phyloP scores from a whole-genome alignment of 768 basidiomycete genomes.

The Naematelia encephala region DNA sequence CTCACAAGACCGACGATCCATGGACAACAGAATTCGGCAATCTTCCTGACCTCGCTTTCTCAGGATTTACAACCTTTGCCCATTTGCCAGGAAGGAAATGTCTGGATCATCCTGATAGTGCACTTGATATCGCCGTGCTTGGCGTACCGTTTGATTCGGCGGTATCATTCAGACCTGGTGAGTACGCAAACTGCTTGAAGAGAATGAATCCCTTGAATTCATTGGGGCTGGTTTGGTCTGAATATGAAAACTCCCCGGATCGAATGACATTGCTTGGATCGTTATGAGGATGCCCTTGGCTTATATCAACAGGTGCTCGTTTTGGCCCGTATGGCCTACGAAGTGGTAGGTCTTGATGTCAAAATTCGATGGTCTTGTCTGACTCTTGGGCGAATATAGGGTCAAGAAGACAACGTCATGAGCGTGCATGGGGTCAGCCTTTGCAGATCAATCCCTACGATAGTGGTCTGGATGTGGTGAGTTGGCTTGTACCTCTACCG shows the following conservation, averaged over 20 bases:
- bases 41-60: conserved; percentile 65
- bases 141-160: conserved; percentile 52
- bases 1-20: conserved; percentile 12
- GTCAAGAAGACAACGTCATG: conserved; percentile 32
- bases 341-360: conserved; percentile 39
- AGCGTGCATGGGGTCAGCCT: conserved; percentile 27
- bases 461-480: conserved; percentile 31
- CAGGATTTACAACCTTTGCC: conserved; percentile 77
- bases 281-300: not conserved
- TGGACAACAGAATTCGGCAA: conserved; percentile 25
- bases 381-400: no score
- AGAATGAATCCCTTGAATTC: no score
- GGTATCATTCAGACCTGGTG: conserved; percentile 41
- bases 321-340: conserved; percentile 64
- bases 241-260: no score
- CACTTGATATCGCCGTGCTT: conserved; percentile 73
- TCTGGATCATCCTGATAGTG: conserved; percentile 58
- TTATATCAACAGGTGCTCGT: conserved; percentile 19
- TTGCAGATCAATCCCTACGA: conserved; percentile 43
- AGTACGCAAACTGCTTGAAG: conserved; percentile 1
- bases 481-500: not conserved
- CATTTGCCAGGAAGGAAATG: conserved; percentile 73
- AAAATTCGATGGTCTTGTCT: not conserved
- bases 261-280: not conserved
- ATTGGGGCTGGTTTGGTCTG: no score